Base-by-base conservation (phyloP, 1,284 basidiomycete genomes). In the Moesziomyces sp. region DNA sequence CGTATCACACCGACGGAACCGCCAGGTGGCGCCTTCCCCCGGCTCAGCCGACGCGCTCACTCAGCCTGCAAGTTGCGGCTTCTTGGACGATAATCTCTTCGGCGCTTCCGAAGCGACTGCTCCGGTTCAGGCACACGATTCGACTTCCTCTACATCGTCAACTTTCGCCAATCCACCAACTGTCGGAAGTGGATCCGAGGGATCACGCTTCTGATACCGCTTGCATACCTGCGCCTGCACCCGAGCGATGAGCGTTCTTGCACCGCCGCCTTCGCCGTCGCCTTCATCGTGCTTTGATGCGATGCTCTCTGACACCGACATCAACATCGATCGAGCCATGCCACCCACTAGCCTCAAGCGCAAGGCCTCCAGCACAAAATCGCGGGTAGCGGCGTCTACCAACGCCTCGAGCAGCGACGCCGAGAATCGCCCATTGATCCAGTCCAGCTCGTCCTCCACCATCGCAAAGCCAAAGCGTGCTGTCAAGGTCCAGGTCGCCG, bases 161-260 rank as follows among this genome's bases (percentile, higher is more conserved):
- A 6, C 21, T 21, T 11, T 30, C 8, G 30, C 30, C 8, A 1
- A 11, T 5, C 9, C 5, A 30, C 30, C 30, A 8, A 30, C 24
- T 30, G 30, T 10, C 10, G 9, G 30, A 11, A 21, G n/a, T 19
- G 50, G 38, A 18, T n/a, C 23, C 40, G 40, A 44, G 16, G 24
- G 23, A 43, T 26, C 23, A 35, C 28, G 18, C n/a, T 49, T 28
- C 42, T 19, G 2, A 7, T 30, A 28, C 9, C 42, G 24, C 38
- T 23, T 43, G 10, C n/a, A 24, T 18, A 8, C 6, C 43, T 30
- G 51, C 46, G 18, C 48, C 21, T 9, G 11, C 44, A 35, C 45
- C 55, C 11, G 34, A 69, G 72, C 58, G 55, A 76, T 76, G 74
- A 76, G 74, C 66, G 65, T 76, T 5, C 74, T 76, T 18, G 69